Percentiles rank a stretch among this genome's conserved stretches.
phyloP scores from a whole-genome alignment of 1,284 basidiomycete species.

The Ceratobasidium sp. region DNA sequence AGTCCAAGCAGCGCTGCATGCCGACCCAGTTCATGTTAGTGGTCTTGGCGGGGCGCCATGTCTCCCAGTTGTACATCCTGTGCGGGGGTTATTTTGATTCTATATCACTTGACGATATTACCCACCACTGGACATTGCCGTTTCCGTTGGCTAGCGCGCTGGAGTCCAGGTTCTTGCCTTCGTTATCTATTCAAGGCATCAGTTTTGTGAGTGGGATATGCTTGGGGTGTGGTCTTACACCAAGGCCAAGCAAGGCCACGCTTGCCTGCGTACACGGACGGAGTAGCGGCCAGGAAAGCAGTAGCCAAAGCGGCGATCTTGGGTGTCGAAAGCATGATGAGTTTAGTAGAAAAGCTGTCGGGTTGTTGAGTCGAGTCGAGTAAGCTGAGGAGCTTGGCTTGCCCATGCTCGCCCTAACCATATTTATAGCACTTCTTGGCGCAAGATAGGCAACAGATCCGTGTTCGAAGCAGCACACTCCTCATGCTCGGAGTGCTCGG shows the following conservation, averaged over 20 bases:
- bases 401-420: neutral
- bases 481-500: no score
- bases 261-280: conserved; percentile 5
- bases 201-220: no score
- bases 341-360: neutral
- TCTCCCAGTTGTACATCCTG: conserved; percentile 36
- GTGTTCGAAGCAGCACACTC: no score
- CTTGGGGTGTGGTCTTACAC: no score
- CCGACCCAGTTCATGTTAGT: conserved; percentile 37
- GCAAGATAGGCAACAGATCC: no score
- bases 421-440: no score
- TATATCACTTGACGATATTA: neutral
- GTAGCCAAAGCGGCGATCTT: conserved; percentile 2
- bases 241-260: conserved; percentile 34
- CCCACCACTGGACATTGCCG: conserved; percentile 10
- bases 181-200: conserved; percentile 14
- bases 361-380: no score
- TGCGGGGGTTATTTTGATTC: no score
- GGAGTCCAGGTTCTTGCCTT: conserved; percentile 8
- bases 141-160: conserved; percentile 7
- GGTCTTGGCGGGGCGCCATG: conserved; percentile 33
- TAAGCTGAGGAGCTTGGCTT: neutral
- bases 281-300: conserved; percentile 1
- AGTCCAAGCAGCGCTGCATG: conserved; percentile 25
- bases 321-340: conserved; percentile 7